phyloP scores from a whole-genome alignment of 1,284 basidiomycete species.

The Ceratobasidium sp. region DNA sequence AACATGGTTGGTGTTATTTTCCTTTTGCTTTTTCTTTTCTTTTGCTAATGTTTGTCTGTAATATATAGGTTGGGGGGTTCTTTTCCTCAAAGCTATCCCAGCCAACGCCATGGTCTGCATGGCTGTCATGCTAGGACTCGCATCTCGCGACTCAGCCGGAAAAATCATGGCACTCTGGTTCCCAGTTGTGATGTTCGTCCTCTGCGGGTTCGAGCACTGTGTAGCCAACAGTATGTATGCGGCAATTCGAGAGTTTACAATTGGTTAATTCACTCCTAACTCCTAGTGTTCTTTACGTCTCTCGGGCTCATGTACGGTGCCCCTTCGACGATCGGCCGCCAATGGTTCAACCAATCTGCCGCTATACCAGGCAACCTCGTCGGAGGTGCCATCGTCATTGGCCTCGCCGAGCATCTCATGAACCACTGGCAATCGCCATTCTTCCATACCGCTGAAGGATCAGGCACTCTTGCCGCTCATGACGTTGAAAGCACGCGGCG shows the following conservation, averaged over 20 bases:
- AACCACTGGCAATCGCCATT: slow-evolving; percentile 48
- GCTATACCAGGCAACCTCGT: slow-evolving; percentile 46
- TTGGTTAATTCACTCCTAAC: too few relatives aligned
- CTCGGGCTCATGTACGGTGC: slow-evolving; percentile 48
- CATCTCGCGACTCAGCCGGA: slow-evolving; percentile 47
- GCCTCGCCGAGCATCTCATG: slow-evolving; percentile 47
- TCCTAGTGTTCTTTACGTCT: slow-evolving; percentile 47
- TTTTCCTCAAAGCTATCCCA: slow-evolving; percentile 47
- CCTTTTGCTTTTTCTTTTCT: not conserved
- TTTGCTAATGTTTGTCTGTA: not conserved
- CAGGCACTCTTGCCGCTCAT: slow-evolving; percentile 42
- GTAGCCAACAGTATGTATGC: slow-evolving; percentile 46
- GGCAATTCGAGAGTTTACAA: too few relatives aligned
- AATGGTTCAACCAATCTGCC: slow-evolving; percentile 48
- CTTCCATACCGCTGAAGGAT: not conserved
- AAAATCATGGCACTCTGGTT: slow-evolving; percentile 48
- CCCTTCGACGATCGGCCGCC: slow-evolving; percentile 44
- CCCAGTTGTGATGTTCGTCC: slow-evolving; percentile 45
- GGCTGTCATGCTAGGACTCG: slow-evolving; percentile 46
- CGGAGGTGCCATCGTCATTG: slow-evolving; percentile 47
- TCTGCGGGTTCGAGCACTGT: slow-evolving; percentile 45
- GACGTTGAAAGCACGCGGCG: slow-evolving; percentile 41
- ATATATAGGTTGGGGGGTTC: slow-evolving; percentile 45
- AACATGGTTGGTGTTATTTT: not conserved
- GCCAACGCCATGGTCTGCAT: slow-evolving; percentile 48